phyloP scores from a whole-genome alignment of 2,329 filamentous ascomycete genomes.

The Rhytidhysteron rufulum region DNA sequence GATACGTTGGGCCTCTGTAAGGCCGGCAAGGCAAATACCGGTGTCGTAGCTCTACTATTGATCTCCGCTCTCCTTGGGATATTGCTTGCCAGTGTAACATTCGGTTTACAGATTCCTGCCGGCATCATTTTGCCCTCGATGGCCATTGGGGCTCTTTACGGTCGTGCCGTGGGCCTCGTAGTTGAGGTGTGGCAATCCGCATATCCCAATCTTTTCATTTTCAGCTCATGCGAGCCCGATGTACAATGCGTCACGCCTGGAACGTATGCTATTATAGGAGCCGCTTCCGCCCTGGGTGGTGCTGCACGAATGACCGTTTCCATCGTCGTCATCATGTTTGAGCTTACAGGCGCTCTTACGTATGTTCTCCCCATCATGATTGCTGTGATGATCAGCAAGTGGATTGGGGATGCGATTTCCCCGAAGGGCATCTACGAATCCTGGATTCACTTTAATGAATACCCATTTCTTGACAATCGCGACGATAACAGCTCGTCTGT shows the following conservation, averaged over 20 bases:
- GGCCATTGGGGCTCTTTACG: constrained; percentile 88
- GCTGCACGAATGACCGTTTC: constrained; percentile 96
- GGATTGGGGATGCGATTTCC: constrained; percentile 94
- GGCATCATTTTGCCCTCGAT: constrained; percentile 95
- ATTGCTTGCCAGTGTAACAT: constrained; percentile 80
- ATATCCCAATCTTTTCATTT: constrained; percentile 72
- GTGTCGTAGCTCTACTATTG: constrained; percentile 77
- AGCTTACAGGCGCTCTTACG: constrained; percentile 90
- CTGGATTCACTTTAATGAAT: constrained; percentile 95
- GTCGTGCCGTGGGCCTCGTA: constrained; percentile 82
- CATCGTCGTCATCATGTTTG: constrained; percentile 99
- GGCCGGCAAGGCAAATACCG: constrained; percentile 75
- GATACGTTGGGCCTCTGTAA: constrained; percentile 91
- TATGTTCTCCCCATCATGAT: constrained; percentile 99
- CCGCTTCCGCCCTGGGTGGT: constrained; percentile 87
- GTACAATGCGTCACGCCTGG: constrained; percentile 86
- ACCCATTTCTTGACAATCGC: constrained; percentile 90
- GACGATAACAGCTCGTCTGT: constrained; percentile 62
- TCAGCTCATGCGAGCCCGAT: constrained; percentile 79
- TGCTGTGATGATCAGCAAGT: constrained; percentile 96
- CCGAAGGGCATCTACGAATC: constrained; percentile 93
- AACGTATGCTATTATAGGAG: constrained; percentile 94
- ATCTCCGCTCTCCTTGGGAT: constrained; percentile 81
- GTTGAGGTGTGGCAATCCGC: constrained; percentile 84
- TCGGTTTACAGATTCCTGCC: constrained; percentile 89